These are phyloP conservation scores for Rauvolfia tetraphylla DNA, from an alignment of 257 asterid genomes.

Conservation along the genomic window DNA sequence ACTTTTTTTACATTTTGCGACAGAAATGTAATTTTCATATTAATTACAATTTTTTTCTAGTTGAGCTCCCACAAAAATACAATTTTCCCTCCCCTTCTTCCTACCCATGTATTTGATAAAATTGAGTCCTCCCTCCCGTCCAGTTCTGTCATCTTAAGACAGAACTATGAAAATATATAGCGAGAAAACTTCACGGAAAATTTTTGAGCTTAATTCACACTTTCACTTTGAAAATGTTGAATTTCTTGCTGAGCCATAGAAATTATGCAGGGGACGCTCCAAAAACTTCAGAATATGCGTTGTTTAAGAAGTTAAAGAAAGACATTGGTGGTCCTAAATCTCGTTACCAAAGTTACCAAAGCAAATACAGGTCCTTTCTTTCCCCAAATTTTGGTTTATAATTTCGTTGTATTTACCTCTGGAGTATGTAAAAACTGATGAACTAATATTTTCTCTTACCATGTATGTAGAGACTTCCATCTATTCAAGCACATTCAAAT, in stretches of 20 bases:
- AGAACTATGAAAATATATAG: too few relatives aligned
- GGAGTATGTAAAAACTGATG: neutral
- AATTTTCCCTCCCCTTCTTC: too few relatives aligned
- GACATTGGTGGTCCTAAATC: conserved; percentile 24
- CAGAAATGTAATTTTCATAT: too few relatives aligned
- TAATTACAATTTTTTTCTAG: too few relatives aligned
- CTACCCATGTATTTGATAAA: too few relatives aligned
- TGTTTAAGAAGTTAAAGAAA: conserved; percentile 58
- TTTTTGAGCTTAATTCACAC: too few relatives aligned
- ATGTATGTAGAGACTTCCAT: conserved; percentile 31
- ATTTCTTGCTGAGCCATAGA: neutral
- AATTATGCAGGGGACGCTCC: conserved; percentile 55
- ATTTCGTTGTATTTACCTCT: neutral
- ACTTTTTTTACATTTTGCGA: too few relatives aligned
- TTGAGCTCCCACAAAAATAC: too few relatives aligned
- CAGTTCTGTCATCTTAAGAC: too few relatives aligned
- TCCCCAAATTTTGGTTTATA: neutral
- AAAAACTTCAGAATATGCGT: conserved; percentile 81
- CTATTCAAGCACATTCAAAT: conserved; percentile 24
- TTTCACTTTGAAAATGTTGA: too few relatives aligned
- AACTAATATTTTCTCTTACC: neutral
- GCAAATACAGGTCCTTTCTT: conserved; percentile 34
- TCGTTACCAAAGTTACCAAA: conserved; percentile 26
- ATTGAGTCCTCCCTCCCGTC: too few relatives aligned
- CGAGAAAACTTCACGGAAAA: too few relatives aligned